Evolutionary conservation across 306 rosid species (phyloP).

Genomic region (Hippophae tibetana): DNA sequence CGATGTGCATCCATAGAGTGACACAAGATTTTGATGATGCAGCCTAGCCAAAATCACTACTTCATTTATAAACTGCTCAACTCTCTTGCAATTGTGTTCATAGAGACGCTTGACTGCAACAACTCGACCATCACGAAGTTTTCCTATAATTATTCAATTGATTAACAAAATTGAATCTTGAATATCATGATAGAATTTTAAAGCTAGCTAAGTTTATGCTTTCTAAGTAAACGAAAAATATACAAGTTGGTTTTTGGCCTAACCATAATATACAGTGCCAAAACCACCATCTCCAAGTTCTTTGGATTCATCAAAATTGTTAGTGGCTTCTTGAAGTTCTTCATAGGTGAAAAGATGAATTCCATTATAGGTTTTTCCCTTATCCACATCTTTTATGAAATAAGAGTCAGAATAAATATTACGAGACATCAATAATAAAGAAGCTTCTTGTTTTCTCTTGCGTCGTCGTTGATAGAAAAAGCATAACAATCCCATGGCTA

Average conservation of each 20-base stretch:
- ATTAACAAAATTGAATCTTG: no score
- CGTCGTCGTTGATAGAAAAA: no score
- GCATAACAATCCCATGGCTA: no score
- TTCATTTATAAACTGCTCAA: constrained; percentile 77
- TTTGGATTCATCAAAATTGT: constrained; percentile 53
- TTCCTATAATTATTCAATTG: constrained; percentile 28
- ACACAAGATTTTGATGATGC: constrained; percentile 57
- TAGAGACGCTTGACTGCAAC: constrained; percentile 91
- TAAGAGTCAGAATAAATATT: no score
- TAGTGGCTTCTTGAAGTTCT: constrained; percentile 75
- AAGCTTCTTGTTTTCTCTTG: no score
- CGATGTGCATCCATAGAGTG: constrained; percentile 78
- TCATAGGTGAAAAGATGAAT: constrained; percentile 53
- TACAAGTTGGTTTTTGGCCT: not conserved
- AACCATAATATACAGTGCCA: constrained; percentile 92
- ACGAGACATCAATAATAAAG: no score
- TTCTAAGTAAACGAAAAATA: not conserved
- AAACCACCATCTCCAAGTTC: constrained; percentile 94
- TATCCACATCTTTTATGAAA: constrained; percentile 16
- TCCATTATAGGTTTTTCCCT: constrained; percentile 51
- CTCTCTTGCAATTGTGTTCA: constrained; percentile 59
- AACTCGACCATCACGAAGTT: constrained; percentile 62
- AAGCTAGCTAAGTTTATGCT: constrained; percentile 3
- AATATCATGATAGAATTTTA: constrained; percentile 8
- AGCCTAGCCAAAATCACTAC: constrained; percentile 54